Evolutionary conservation across 1,139 yeast genomes (phyloP).

Genomic region (Pneumocystis murina): DNA sequence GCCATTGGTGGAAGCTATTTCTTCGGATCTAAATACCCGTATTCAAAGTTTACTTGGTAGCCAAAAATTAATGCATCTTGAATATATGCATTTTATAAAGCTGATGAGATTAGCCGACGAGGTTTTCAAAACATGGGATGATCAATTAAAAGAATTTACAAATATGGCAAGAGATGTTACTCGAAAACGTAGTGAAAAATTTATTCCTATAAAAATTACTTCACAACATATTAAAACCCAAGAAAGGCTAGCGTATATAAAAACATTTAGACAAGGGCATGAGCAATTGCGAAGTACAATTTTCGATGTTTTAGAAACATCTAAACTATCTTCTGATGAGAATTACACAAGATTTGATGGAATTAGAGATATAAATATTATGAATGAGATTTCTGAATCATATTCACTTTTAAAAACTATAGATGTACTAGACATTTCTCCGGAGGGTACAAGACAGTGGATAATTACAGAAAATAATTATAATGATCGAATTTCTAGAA

Average conservation of each 20-base stretch:
- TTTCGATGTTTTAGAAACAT: constrained; percentile 23
- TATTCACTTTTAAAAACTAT: constrained; percentile 28
- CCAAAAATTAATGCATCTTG: constrained; percentile 26
- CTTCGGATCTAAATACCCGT: constrained; percentile 31
- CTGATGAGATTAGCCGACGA: constrained; percentile 19
- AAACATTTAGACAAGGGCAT: constrained; percentile 39
- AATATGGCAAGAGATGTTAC: constrained; percentile 56
- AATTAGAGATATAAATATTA: constrained; percentile 12
- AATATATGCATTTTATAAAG: constrained; percentile 24
- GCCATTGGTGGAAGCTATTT: constrained; percentile 46
- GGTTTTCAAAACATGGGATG: constrained; percentile 36
- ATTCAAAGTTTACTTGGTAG: constrained; percentile 20
- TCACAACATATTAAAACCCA: constrained; percentile 34
- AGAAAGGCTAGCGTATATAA: constrained; percentile 34
- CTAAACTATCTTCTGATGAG: constrained; percentile 14
- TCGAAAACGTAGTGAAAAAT: constrained; percentile 60
- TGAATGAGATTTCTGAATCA: constrained; percentile 29
- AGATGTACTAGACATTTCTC: constrained; percentile 29
- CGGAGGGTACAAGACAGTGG: constrained; percentile 28
- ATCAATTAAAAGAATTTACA: constrained; percentile 39
- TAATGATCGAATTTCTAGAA: constrained; percentile 28
- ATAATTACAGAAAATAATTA: constrained; percentile 28
- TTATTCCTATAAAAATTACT: constrained; percentile 46
- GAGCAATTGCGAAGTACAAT: constrained; percentile 33
- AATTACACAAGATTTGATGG: constrained; percentile 1